Evolutionary conservation across 2,329 filamentous ascomycete species (phyloP).

Genomic region (Ophiocordyceps australis): DNA sequence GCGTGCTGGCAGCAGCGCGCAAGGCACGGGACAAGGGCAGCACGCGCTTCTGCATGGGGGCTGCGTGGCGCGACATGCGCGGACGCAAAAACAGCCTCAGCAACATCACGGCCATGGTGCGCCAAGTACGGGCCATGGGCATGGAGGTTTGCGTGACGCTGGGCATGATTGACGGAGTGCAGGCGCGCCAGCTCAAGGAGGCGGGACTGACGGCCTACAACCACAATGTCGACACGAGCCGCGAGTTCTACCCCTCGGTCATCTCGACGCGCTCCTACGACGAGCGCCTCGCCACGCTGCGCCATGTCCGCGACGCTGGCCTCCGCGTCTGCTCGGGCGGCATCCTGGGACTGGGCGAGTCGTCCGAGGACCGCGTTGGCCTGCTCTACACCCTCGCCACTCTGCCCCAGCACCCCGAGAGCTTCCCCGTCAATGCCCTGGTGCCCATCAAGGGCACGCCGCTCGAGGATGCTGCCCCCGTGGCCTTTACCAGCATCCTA

Average conservation of each 20-base stretch:
- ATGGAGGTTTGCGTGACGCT: conserved; percentile 92
- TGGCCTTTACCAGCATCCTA: conserved; percentile 62
- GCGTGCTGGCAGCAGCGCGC: conserved; percentile 61
- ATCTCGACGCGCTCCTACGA: conserved; percentile 80
- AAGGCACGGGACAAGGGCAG: conserved; percentile 68
- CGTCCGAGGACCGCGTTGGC: conserved; percentile 60
- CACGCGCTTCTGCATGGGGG: conserved; percentile 90
- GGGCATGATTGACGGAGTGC: conserved; percentile 71
- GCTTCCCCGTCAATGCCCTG: conserved; percentile 79
- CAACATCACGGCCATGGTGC: conserved; percentile 76
- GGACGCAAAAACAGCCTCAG: conserved; percentile 68
- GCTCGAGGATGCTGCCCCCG: conserved; percentile 52
- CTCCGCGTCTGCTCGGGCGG: conserved; percentile 84
- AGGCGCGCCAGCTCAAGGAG: conserved; percentile 66
- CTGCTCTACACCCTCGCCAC: conserved; percentile 70
- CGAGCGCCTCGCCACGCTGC: conserved; percentile 64
- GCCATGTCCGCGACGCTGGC: conserved; percentile 66
- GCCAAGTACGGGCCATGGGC: conserved; percentile 59
- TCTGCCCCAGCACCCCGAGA: conserved; percentile 68
- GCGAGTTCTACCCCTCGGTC: conserved; percentile 74
- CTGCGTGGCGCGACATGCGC: conserved; percentile 87
- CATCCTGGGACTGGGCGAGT: conserved; percentile 73
- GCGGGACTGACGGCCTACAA: conserved; percentile 85
- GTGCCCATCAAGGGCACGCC: conserved; percentile 86
- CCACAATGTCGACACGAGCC: conserved; percentile 81